phyloP scores from a whole-genome alignment of 352 stramenopile genomes.

The Poterioochromonas sp. region DNA sequence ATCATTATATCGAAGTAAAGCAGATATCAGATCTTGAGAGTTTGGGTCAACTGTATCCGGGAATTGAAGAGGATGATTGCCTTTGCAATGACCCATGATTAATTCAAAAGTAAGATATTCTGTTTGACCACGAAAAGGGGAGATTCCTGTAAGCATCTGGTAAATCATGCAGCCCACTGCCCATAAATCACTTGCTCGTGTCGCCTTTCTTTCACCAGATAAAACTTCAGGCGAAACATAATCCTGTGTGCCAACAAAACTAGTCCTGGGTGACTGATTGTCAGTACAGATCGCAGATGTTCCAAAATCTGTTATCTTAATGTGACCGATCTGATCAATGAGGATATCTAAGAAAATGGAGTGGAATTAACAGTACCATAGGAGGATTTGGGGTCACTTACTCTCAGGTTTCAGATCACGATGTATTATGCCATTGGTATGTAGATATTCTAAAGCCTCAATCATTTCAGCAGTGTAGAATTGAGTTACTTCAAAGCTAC shows the following conservation, averaged over 20 bases:
- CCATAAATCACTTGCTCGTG: conserved; percentile 66
- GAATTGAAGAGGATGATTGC: conserved; percentile 10
- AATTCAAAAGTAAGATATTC: conserved; percentile 73
- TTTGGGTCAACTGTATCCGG: not conserved
- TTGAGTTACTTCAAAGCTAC: conserved; percentile 62
- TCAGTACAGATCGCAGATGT: conserved; percentile 57
- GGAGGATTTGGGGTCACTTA: not conserved
- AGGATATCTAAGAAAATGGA: conserved; percentile 51
- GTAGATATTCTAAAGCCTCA: conserved; percentile 83
- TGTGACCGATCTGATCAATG: conserved; percentile 61
- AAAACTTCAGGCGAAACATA: conserved; percentile 77
- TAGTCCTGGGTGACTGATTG: conserved; percentile 47
- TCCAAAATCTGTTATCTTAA: conserved; percentile 79
- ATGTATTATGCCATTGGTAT: conserved; percentile 84
- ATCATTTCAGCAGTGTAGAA: conserved; percentile 85
- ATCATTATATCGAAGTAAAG: not conserved
- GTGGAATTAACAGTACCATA: not conserved
- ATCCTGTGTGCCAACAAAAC: conserved; percentile 70
- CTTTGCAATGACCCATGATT: conserved; percentile 36
- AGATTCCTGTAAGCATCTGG: conserved; percentile 65
- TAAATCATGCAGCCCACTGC: conserved; percentile 72
- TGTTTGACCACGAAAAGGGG: conserved; percentile 69
- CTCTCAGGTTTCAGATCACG: conserved; percentile 85
- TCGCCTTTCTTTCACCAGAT: conserved; percentile 45
- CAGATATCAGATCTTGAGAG: not conserved